Evolutionary conservation across 1,284 basidiomycete genomes (phyloP).

Genomic region (Sparassis latifolia): DNA sequence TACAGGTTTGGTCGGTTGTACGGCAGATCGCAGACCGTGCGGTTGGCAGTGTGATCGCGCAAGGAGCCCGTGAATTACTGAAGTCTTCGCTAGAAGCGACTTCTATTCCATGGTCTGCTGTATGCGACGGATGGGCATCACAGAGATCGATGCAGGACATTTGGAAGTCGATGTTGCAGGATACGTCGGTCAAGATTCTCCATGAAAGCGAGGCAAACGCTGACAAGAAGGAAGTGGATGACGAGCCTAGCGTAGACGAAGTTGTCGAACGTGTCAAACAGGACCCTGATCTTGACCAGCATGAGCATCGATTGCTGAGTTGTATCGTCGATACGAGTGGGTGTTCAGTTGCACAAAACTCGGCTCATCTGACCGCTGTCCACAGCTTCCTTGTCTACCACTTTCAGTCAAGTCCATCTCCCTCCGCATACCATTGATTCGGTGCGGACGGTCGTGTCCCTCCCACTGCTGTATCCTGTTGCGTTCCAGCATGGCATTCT

Average conservation of each 20-base stretch:
- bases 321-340: conserved; percentile 80
- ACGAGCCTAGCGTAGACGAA: conserved; percentile 48
- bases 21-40: conserved; percentile 68
- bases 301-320: conserved; percentile 72
- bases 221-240: conserved; percentile 28
- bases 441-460: conserved; percentile 84
- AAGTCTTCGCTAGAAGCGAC: conserved; percentile 47
- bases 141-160: conserved; percentile 43
- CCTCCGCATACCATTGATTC: conserved; percentile 83
- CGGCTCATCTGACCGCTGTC: conserved; percentile 7
- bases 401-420: conserved; percentile 84
- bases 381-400: conserved; percentile 68
- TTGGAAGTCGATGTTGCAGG: conserved; percentile 58
- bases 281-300: conserved; percentile 65
- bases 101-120: conserved; percentile 54
- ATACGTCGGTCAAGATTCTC: conserved; percentile 35
- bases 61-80: conserved; percentile 15
- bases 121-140: conserved; percentile 56
- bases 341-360: conserved; percentile 17
- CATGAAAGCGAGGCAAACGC: conserved; percentile 35
- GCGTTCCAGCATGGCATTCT: conserved; percentile 90
- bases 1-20: conserved; percentile 64
- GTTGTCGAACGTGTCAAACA: conserved; percentile 71
- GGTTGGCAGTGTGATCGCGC: conserved; percentile 56
- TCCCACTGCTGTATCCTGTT: conserved; percentile 84